Conservation (phyloP, 345 rosid species). For the Durio zibethinus region DNA sequence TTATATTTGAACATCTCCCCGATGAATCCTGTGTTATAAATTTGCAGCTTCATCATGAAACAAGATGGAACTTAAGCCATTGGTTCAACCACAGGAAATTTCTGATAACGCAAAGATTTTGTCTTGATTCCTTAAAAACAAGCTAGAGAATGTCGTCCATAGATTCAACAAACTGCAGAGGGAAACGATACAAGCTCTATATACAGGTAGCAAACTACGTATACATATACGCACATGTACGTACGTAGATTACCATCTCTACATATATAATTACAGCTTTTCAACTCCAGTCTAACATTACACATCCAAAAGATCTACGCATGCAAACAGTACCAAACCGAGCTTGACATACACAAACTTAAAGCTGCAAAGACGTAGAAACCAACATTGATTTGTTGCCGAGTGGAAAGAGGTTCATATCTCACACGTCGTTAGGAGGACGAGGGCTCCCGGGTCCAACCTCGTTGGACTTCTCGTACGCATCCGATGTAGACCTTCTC, state of each 20-base stretch:
- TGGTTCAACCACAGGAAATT: no score
- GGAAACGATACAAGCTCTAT: background rate
- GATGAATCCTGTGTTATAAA: no score
- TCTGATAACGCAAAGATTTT: background rate
- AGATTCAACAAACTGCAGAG: no score
- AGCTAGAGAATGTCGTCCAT: background rate
- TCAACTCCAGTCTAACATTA: background rate
- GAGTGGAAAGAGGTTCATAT: slow-evolving; percentile 21
- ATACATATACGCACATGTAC: no score
- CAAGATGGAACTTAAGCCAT: no score
- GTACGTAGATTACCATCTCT: background rate
- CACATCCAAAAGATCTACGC: background rate
- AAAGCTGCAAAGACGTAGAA: slow-evolving; percentile 3
- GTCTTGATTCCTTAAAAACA: background rate
- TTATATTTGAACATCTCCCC: no score
- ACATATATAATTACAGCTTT: slow-evolving; percentile 5
- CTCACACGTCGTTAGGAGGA: slow-evolving; percentile 86
- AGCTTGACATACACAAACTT: background rate
- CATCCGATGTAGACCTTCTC: slow-evolving; percentile 74
- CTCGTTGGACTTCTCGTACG: slow-evolving; percentile 59
- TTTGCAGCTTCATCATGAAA: no score
- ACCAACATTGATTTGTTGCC: background rate
- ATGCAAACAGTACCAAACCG: background rate
- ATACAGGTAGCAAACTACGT: background rate
- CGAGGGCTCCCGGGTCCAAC: slow-evolving; percentile 64